Base-by-base conservation (phyloP, 176 grass and related monocot species). In the Musa beccarii region DNA sequence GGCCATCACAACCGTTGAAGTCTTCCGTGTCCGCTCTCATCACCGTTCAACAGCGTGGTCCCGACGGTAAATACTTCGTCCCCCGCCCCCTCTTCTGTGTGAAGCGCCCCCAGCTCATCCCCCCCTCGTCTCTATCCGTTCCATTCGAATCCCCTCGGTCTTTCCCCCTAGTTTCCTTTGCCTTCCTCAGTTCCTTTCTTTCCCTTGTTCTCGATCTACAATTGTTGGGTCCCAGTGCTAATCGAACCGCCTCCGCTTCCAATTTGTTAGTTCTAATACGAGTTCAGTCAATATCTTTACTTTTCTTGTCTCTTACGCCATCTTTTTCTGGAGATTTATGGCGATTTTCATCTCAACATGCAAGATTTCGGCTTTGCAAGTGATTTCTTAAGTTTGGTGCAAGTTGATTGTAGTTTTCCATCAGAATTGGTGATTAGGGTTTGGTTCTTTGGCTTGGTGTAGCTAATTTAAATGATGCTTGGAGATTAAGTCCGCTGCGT, bases 361-460 rank as follows among this genome's bases (percentile, higher is more conserved):
- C 21, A 23, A 43, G 20, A 66, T 66, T 66, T 26, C 10, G 26
- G 63, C 11, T 28, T 66, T 66, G 21, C 63, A 66, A 14, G 9
- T 66, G 63, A 66, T 26, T 26, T 66, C 22, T 12, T 66, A 29
- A 28, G 11, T 26, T 66, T 25, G 21, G n/a, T 66, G 23, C 63
- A 29, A 12, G 21, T 8, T 14, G 26, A 66, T 26, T 66, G 63
- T 66, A 66, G 19, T 12, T 63, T 28, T 66, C 63, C 21, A 12
- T 13, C 63, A 25, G 63, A 75, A 66, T 65, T 81, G 69, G 72
- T 65, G 29, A 51, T 66, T 75, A 74, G 68, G 70, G 55, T 72
- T 61, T 22, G 68, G 54, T 51, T 63, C 8, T 10, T 80, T 43
- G 19, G 26, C 51, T 54, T 25, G 1, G 11, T 66, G 14, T 2